Percentiles rank a stretch among this genome's conserved stretches.
These are phyloP conservation scores for Tylopilus plumbeoviolaceoides DNA, from an alignment of 768 basidiomycete species.

Conservation along the genomic window DNA sequence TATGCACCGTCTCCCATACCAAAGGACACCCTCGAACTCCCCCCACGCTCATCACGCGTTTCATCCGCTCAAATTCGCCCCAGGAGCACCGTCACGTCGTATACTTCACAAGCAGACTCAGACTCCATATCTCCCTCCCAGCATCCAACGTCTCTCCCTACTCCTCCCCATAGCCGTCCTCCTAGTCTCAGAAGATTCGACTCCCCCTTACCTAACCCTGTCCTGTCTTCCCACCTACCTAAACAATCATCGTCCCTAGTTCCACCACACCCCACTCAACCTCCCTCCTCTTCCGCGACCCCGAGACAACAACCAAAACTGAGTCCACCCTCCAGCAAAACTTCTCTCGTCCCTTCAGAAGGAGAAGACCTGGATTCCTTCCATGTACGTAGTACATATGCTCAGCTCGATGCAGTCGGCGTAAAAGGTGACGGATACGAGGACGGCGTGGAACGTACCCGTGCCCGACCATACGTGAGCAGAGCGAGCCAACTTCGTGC, in stretches of 20 bases:
- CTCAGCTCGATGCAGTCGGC: conserved; percentile 82
- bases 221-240: conserved; percentile 16
- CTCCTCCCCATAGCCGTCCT: conserved; percentile 28
- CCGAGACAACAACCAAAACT: conserved; percentile 26
- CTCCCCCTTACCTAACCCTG: conserved; percentile 21
- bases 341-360: conserved; percentile 66
- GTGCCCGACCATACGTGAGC: conserved; percentile 59
- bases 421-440: conserved; percentile 94
- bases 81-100: conserved; percentile 28
- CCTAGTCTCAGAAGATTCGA: conserved; percentile 21
- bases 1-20: conserved; percentile 13
- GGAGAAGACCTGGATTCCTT: conserved; percentile 81
- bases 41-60: conserved; percentile 27
- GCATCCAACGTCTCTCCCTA: conserved; percentile 20
- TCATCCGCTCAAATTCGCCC: conserved; percentile 13
- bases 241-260: conserved; percentile 17
- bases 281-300: conserved; percentile 28
- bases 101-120: conserved; percentile 21
- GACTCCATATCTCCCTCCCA: conserved; percentile 15
- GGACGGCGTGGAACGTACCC: conserved; percentile 90
- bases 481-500: conserved; percentile 58
- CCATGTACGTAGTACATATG: conserved; percentile 84
- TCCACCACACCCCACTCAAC: conserved; percentile 35
- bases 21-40: conserved; percentile 18
- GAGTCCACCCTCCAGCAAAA: conserved; percentile 44